These are phyloP conservation scores for Carex cristatella DNA, from an alignment of 176 grass and related monocot genomes.

Conservation along the genomic window DNA sequence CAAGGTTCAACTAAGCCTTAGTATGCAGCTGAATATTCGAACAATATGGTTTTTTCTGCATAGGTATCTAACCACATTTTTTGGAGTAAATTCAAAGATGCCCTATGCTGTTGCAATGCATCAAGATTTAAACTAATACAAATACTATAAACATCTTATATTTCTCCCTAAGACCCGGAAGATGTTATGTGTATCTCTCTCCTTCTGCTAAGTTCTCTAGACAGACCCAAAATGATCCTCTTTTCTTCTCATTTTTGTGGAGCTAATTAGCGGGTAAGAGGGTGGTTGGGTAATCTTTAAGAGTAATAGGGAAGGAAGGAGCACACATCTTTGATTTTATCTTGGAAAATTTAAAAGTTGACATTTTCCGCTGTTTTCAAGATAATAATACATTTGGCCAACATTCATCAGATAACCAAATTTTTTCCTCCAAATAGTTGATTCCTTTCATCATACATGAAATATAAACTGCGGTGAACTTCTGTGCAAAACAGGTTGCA, in stretches of 20 bases:
- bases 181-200: background rate
- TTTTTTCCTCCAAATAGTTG: background rate
- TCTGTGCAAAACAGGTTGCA: constrained; percentile 59
- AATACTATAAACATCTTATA: background rate
- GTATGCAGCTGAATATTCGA: background rate
- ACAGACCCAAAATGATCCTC: background rate
- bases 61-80: background rate
- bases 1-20: background rate
- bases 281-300: background rate
- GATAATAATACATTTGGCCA: background rate
- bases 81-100: background rate
- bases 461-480: background rate
- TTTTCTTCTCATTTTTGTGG: background rate
- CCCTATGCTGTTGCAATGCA: background rate
- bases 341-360: background rate
- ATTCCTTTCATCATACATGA: background rate
- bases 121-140: background rate
- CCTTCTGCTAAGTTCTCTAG: background rate
- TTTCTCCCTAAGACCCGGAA: background rate
- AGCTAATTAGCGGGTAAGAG: background rate
- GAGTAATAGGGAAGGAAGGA: background rate
- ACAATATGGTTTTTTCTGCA: background rate
- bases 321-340: background rate
- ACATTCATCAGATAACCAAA: background rate
- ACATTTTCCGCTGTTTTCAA: background rate